Percentiles rank a stretch among this genome's conserved stretches.
These are phyloP conservation scores for Neoboletus magnificus DNA, from an alignment of 768 basidiomycete genomes.

Conservation along the genomic window DNA sequence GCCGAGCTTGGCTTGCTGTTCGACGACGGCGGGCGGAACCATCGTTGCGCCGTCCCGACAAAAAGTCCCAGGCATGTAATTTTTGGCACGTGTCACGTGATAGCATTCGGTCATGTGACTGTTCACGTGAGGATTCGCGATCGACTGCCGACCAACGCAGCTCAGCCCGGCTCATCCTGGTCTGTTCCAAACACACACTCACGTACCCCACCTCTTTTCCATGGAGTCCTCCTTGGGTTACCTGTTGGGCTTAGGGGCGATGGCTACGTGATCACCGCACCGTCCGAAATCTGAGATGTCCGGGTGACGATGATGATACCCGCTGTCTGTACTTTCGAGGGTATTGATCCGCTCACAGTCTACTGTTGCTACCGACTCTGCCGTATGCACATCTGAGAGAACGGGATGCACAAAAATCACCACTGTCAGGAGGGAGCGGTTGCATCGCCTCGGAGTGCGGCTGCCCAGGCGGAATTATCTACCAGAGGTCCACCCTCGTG, in stretches of 20 bases:
- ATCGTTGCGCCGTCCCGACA: constrained; percentile 2
- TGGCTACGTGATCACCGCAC: not conserved
- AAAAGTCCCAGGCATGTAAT: not conserved
- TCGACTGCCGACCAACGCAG: too few relatives aligned
- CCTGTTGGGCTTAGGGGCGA: not conserved
- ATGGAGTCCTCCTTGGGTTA: too few relatives aligned
- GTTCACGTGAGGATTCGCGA: not conserved
- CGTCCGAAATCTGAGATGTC: not conserved
- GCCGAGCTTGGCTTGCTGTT: constrained; percentile 24
- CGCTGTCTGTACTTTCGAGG: too few relatives aligned
- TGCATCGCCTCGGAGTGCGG: too few relatives aligned
- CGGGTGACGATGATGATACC: too few relatives aligned
- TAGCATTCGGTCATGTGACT: not conserved
- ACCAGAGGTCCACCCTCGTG: not conserved
- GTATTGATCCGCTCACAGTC: too few relatives aligned
- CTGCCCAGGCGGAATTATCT: not conserved
- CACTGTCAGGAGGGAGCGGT: too few relatives aligned
- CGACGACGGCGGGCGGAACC: constrained; percentile 6
- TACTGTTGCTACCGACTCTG: too few relatives aligned
- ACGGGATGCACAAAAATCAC: too few relatives aligned
- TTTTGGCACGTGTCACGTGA: not conserved
- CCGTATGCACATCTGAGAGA: not conserved
- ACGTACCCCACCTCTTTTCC: too few relatives aligned
- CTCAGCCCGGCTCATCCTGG: too few relatives aligned
- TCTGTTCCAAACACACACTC: too few relatives aligned